Percentiles rank a stretch among this genome's conserved stretches.
phyloP scores from a whole-genome alignment of 148 eudicot genomes.

The Vaccinium myrtillus region DNA sequence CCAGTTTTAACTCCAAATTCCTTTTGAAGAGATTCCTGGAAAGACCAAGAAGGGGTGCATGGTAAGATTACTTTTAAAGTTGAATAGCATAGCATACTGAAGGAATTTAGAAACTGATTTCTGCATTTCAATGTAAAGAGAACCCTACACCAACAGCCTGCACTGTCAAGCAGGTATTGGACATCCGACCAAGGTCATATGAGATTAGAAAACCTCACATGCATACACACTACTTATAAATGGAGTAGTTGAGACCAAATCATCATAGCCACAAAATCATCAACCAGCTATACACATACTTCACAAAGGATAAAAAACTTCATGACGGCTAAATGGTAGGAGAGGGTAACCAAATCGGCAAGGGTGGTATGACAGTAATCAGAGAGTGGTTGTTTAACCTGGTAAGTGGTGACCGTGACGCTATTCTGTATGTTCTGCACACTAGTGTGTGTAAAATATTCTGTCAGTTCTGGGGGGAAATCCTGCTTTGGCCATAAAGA shows the following conservation, averaged over 20 bases:
- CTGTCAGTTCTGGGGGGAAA: not conserved
- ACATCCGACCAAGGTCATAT: not conserved
- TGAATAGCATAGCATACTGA: not conserved
- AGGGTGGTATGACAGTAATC: not conserved
- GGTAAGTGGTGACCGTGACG: not conserved
- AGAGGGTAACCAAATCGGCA: not conserved
- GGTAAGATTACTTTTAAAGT: slow-evolving; percentile 7
- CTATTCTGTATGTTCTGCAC: not conserved
- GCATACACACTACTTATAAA: not conserved
- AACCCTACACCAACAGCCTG: not conserved
- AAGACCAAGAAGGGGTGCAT: slow-evolving; percentile 10
- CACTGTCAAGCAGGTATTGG: not conserved
- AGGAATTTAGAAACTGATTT: not conserved
- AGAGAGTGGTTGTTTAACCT: not conserved
- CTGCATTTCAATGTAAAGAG: not conserved
- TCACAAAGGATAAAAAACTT: not conserved
- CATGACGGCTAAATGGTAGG: not conserved
- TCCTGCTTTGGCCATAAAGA: not conserved
- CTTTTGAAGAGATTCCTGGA: slow-evolving; percentile 80
- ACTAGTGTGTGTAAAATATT: not conserved
- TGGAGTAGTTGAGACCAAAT: not conserved
- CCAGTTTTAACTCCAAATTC: slow-evolving; percentile 92
- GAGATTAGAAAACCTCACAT: not conserved
- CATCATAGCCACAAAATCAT: not conserved
- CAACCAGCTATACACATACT: not conserved